Conservation (phyloP, 768 basidiomycete genomes). For the Solioccasus polychromus region DNA sequence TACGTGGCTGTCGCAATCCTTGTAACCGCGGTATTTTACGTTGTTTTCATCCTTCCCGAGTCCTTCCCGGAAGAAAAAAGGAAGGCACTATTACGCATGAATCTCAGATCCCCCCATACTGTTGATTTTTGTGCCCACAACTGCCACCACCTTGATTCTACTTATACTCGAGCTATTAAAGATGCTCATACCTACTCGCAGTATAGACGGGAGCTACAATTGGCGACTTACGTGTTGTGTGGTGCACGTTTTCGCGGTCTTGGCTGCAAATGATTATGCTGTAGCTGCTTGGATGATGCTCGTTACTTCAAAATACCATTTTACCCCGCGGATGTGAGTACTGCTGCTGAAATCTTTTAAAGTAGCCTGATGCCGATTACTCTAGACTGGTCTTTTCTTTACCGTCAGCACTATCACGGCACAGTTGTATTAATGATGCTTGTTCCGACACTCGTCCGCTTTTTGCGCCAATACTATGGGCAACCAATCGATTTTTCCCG, state of each 20-base stretch:
- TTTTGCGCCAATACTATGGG: no score
- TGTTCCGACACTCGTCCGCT: conserved; percentile 22
- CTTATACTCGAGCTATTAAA: conserved; percentile 25
- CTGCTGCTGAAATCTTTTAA: neutral
- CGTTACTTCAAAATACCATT: conserved; percentile 23
- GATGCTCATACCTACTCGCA: conserved; percentile 18
- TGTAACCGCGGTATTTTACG: conserved; percentile 18
- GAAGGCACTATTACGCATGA: conserved; percentile 11
- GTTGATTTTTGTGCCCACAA: neutral
- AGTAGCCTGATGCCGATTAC: neutral
- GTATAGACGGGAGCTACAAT: conserved; percentile 17
- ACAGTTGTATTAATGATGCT: conserved; percentile 17
- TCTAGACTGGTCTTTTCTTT: conserved; percentile 29
- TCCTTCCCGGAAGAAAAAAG: conserved; percentile 27
- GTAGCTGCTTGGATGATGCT: conserved; percentile 20
- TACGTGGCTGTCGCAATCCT: conserved; percentile 16
- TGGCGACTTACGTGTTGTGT: conserved; percentile 33
- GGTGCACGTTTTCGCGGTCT: conserved; percentile 23
- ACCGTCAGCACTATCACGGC: conserved; percentile 12
- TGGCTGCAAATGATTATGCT: conserved; percentile 13
- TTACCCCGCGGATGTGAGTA: conserved; percentile 28
- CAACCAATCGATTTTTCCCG: no score
- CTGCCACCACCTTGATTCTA: neutral
- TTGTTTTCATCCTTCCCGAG: conserved; percentile 27
- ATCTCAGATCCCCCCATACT: neutral